Percentiles rank a stretch among this genome's conserved stretches.
phyloP scores from a whole-genome alignment of 2,329 filamentous ascomycete genomes.

The Trichoderma sp. region DNA sequence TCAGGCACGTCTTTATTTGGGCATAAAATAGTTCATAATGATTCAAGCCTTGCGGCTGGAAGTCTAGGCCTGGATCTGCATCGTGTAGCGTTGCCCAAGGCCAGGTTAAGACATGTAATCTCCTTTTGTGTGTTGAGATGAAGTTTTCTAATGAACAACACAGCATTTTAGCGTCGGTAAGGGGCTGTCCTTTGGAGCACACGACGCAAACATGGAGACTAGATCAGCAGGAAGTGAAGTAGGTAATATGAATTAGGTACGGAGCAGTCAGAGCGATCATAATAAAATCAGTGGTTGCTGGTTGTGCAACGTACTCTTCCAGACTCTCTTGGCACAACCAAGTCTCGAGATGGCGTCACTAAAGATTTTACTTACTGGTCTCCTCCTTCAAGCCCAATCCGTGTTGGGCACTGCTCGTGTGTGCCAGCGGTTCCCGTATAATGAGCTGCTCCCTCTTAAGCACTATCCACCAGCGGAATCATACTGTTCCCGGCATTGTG shows the following conservation, averaged over 20 bases:
- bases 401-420: not conserved
- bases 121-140: not conserved
- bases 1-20: not conserved
- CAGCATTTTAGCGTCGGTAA: not conserved
- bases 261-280: not conserved
- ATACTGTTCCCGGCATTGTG: slow-evolving; percentile 5
- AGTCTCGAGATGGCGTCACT: not conserved
- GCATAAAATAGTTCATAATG: not conserved
- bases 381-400: not conserved
- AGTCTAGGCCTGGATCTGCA: not conserved
- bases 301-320: not conserved
- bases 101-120: not conserved
- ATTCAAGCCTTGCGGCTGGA: not conserved
- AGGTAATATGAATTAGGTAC: not conserved
- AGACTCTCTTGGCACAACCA: not conserved
- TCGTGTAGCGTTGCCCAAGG: not conserved
- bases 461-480: slow-evolving; percentile 6
- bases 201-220: not conserved
- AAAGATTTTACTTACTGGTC: not conserved
- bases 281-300: not conserved
- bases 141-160: not conserved
- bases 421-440: not conserved
- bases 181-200: not conserved
- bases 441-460: not conserved
- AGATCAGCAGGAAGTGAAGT: not conserved